phyloP scores from a whole-genome alignment of 1,139 yeast species.

The Hansenula sp. region DNA sequence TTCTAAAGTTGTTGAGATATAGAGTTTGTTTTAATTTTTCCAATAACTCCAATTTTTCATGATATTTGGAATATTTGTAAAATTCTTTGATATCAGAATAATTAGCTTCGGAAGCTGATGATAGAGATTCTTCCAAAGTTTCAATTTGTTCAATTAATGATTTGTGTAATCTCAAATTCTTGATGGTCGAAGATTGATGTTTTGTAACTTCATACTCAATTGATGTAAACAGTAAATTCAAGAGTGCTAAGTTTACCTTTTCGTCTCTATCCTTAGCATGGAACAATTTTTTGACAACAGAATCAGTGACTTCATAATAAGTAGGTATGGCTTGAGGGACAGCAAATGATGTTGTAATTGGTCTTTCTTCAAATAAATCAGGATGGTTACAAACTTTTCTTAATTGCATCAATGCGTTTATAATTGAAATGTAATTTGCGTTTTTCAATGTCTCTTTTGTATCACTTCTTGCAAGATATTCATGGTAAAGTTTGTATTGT shows the following conservation, averaged over 20 bases:
- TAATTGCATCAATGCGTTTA: slow-evolving; percentile 95
- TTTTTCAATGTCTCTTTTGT: slow-evolving; percentile 91
- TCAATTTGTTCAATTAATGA: slow-evolving; percentile 41
- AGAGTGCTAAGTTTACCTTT: slow-evolving; percentile 45
- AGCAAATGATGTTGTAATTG: slow-evolving; percentile 86
- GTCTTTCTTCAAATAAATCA: slow-evolving; percentile 92
- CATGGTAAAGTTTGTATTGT: slow-evolving; percentile 89
- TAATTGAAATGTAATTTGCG: slow-evolving; percentile 91
- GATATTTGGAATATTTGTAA: slow-evolving; percentile 50
- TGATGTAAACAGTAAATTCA: slow-evolving; percentile 56
- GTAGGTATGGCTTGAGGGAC: slow-evolving; percentile 60
- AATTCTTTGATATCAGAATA: slow-evolving; percentile 53
- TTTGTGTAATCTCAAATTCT: slow-evolving; percentile 20
- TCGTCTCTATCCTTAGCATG: slow-evolving; percentile 24
- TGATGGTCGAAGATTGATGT: slow-evolving; percentile 43
- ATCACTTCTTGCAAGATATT: slow-evolving; percentile 95
- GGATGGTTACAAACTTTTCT: slow-evolving; percentile 98
- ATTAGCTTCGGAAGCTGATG: slow-evolving; percentile 33
- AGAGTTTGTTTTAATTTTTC: slow-evolving; percentile 51
- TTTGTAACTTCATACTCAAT: slow-evolving; percentile 42
- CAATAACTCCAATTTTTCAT: slow-evolving; percentile 45
- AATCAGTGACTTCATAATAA: slow-evolving; percentile 40
- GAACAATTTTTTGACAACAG: slow-evolving; percentile 39
- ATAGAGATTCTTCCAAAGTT: slow-evolving; percentile 29
- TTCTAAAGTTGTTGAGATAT: slow-evolving; percentile 62